phyloP scores from a whole-genome alignment of 768 basidiomycete genomes.

The Stropharia rugosoannulata region DNA sequence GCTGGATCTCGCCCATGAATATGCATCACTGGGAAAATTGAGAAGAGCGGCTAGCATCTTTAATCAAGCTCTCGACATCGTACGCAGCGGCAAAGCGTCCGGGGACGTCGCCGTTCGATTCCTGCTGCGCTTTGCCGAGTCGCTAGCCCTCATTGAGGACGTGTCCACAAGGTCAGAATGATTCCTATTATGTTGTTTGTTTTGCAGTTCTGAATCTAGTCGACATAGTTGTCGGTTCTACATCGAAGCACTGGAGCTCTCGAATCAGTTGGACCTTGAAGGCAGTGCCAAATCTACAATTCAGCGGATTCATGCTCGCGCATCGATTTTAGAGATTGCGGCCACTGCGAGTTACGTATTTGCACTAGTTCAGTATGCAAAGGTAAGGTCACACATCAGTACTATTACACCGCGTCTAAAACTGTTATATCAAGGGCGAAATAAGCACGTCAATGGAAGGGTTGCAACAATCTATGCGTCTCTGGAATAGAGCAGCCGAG shows the following conservation, averaged over 20 bases:
- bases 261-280: conserved; percentile 36
- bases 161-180: conserved; percentile 51
- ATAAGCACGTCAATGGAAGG: conserved; percentile 52
- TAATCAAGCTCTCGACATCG: conserved; percentile 46
- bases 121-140: conserved; percentile 65
- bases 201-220: not conserved
- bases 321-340: conserved; percentile 60
- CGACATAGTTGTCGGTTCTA: conserved; percentile 48
- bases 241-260: conserved; percentile 54
- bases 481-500: conserved; percentile 82
- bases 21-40: conserved; percentile 72
- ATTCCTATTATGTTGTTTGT: not conserved
- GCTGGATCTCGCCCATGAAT: conserved; percentile 76
- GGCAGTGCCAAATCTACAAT: conserved; percentile 51
- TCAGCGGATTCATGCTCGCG: conserved; percentile 59
- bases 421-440: conserved; percentile 49
- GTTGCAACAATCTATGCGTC: conserved; percentile 66
- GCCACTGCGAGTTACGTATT: conserved; percentile 73
- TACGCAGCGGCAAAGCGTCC: conserved; percentile 45
- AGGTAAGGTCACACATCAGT: conserved; percentile 38
- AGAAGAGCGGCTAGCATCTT: conserved; percentile 69
- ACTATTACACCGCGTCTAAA: not conserved
- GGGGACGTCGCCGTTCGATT: conserved; percentile 54
- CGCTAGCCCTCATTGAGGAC: conserved; percentile 60
- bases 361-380: conserved; percentile 64